Conservation (phyloP, 2,329 filamentous ascomycete species). For the Incumbomyces delicatus region DNA sequence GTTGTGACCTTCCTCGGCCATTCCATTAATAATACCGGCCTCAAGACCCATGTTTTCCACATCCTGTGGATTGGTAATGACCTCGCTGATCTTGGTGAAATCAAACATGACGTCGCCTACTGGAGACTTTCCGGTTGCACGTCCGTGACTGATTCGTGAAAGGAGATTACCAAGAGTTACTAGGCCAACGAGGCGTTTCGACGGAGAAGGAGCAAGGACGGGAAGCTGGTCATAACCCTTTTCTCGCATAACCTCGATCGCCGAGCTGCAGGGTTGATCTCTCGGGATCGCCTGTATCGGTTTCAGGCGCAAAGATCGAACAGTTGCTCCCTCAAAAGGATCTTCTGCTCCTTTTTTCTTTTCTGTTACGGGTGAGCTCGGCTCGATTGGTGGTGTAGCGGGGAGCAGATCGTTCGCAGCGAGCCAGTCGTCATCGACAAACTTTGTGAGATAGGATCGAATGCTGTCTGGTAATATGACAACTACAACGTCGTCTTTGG, state of each 20-base stretch:
- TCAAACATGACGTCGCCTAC: constrained; percentile 95
- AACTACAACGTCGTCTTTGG: constrained; percentile 77
- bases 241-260: constrained; percentile 96
- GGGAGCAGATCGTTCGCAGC: constrained; percentile 88
- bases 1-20: constrained; percentile 15
- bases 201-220: constrained; percentile 58
- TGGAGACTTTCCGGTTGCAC: constrained; percentile 61
- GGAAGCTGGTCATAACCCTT: constrained; percentile 97
- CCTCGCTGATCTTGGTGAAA: constrained; percentile 76
- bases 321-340: constrained; percentile 67
- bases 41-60: constrained; percentile 26
- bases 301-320: constrained; percentile 77
- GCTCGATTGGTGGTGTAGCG: constrained; percentile 41
- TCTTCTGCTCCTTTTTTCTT: constrained; percentile 42
- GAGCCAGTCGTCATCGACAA: constrained; percentile 97
- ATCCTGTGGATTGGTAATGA: constrained; percentile 76
- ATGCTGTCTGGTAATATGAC: constrained; percentile 93
- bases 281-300: constrained; percentile 78
- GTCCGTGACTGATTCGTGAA: constrained; percentile 75
- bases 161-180: constrained; percentile 93
- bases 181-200: constrained; percentile 71
- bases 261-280: constrained; percentile 65
- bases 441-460: constrained; percentile 94
- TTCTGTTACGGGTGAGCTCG: constrained; percentile 24
- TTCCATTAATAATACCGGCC: constrained; percentile 4